A percentile compares a stretch with the other conserved stretches of the same genome.
These are phyloP conservation scores for Neurospora sp. DNA, from an alignment of 495 filamentous ascomycete species.

Conservation along the genomic window DNA sequence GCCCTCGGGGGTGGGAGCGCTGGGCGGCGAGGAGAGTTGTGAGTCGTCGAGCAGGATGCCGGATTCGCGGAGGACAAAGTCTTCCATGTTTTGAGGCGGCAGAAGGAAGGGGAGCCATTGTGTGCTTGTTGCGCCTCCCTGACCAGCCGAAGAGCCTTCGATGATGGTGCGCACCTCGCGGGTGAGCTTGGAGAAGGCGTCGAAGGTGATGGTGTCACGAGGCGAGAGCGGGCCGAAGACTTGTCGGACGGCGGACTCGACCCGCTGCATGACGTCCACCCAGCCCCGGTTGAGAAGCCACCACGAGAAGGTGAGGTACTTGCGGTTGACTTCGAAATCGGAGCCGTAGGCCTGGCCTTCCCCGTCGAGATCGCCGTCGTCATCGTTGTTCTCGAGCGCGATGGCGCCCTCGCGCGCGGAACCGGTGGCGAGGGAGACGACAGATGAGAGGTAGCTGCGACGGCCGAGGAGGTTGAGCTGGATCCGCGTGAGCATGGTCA, in stretches of 20 bases:
- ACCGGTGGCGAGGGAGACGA: slow-evolving; percentile 74
- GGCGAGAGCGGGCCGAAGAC: slow-evolving; percentile 78
- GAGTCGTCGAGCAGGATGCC: slow-evolving; percentile 53
- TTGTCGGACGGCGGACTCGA: slow-evolving; percentile 71
- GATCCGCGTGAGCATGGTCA: slow-evolving; percentile 86
- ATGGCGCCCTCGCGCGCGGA: slow-evolving; percentile 51
- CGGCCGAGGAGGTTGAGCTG: slow-evolving; percentile 96
- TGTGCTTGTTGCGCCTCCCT: slow-evolving; percentile 27
- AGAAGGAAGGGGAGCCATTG: slow-evolving; percentile 83
- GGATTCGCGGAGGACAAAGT: slow-evolving; percentile 71
- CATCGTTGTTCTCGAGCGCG: slow-evolving; percentile 79
- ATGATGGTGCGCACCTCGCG: slow-evolving; percentile 69
- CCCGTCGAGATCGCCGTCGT: slow-evolving; percentile 75
- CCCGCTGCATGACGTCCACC: slow-evolving; percentile 66
- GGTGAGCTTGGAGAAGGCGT: slow-evolving; percentile 66
- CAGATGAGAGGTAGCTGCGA: slow-evolving; percentile 87
- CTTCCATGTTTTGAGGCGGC: slow-evolving; percentile 66
- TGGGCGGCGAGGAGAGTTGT: background rate
- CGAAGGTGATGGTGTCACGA: slow-evolving; percentile 75
- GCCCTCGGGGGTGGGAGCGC: slow-evolving; percentile 11
- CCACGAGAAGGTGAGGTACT: slow-evolving; percentile 95
- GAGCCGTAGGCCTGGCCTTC: slow-evolving; percentile 70
- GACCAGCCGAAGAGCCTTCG: slow-evolving; percentile 64
- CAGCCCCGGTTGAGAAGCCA: slow-evolving; percentile 92
- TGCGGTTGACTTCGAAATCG: slow-evolving; percentile 88